Percentiles rank a stretch among this genome's conserved stretches.
These are phyloP conservation scores for Wickerhamomyces queroliae DNA, from an alignment of 805 yeast genomes.

Conservation along the genomic window DNA sequence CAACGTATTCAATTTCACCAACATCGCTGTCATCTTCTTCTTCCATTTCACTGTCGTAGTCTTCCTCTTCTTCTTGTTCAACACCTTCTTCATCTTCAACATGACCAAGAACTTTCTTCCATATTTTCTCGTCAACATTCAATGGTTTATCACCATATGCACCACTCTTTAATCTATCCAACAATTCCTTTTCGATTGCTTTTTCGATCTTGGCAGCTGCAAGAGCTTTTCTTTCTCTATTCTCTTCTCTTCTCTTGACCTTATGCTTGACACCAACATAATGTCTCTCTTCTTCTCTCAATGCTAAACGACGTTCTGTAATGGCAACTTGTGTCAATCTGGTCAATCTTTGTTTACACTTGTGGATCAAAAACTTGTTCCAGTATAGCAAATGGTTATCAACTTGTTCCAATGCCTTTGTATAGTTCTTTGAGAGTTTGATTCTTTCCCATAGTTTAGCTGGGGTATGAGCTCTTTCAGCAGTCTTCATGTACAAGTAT, in stretches of 20 bases:
- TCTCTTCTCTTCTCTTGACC: constrained; percentile 90
- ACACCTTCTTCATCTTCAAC: constrained; percentile 64
- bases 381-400: constrained; percentile 86
- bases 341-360: constrained; percentile 94
- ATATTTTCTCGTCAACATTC: constrained; percentile 91
- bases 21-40: constrained; percentile 48
- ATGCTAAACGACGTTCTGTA: constrained; percentile 88
- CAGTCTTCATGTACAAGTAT: constrained; percentile 91
- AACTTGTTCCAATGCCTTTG: constrained; percentile 81
- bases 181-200: constrained; percentile 91
- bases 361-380: constrained; percentile 87
- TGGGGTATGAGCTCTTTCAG: constrained; percentile 96
- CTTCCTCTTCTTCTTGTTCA: constrained; percentile 42
- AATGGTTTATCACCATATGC: constrained; percentile 98
- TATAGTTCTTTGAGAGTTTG: constrained; percentile 82
- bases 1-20: constrained; percentile 84
- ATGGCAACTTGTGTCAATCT: constrained; percentile 93
- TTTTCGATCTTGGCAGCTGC: constrained; percentile 96
- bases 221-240: constrained; percentile 93
- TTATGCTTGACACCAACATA: constrained; percentile 90
- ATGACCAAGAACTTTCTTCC: constrained; percentile 90
- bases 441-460: constrained; percentile 93
- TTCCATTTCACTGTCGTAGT: constrained; percentile 42
- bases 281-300: constrained; percentile 88
- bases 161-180: constrained; percentile 93